A percentile compares a stretch with the other conserved stretches of the same genome.
These are phyloP conservation scores for Trichophyton verrucosum DNA, from an alignment of 2,329 filamentous ascomycete genomes.

Conservation along the genomic window DNA sequence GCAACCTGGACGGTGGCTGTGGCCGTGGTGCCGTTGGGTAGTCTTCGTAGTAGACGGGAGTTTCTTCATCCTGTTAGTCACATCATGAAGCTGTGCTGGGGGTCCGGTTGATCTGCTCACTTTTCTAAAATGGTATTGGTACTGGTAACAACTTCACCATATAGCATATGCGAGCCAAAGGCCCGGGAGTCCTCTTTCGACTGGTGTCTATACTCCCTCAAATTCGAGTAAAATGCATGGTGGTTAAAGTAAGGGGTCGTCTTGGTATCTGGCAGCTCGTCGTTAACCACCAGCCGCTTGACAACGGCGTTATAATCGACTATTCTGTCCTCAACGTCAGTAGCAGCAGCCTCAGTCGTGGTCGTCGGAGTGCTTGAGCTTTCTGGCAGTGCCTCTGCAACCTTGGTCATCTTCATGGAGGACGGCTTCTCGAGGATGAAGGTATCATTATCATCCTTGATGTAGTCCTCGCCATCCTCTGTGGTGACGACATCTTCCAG, in stretches of 20 bases:
- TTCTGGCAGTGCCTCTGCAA: constrained; percentile 43
- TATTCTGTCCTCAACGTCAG: constrained; percentile 42
- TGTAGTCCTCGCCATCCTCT: constrained; percentile 55
- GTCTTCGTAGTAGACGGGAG: constrained; percentile 56
- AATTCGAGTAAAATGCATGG: constrained; percentile 58
- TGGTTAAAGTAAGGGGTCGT: constrained; percentile 82
- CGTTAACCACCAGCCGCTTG: constrained; percentile 64
- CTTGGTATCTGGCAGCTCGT: constrained; percentile 55
- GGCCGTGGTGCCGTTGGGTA: constrained; percentile 77
- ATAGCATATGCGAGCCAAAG: constrained; percentile 70
- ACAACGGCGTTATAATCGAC: constrained; percentile 61
- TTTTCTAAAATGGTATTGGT: constrained; percentile 91
- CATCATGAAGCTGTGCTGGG: no score
- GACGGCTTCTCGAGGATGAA: constrained; percentile 63
- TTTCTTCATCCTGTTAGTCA: constrained; percentile 46
- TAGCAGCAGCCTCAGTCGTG: constrained; percentile 20
- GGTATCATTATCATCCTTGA: constrained; percentile 69
- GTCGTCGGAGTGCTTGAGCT: constrained; percentile 19
- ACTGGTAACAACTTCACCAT: constrained; percentile 84
- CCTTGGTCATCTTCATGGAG: constrained; percentile 44
- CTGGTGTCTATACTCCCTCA: constrained; percentile 53
- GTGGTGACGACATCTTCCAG: constrained; percentile 53
- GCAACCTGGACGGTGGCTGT: constrained; percentile 80
- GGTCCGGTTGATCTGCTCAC: constrained; percentile 30
- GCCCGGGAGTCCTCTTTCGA: constrained; percentile 43